Evolutionary conservation across 306 rosid species (phyloP), one percentile per base, ranked within the genome.

Genomic region (Castanopsis chinensis): DNA sequence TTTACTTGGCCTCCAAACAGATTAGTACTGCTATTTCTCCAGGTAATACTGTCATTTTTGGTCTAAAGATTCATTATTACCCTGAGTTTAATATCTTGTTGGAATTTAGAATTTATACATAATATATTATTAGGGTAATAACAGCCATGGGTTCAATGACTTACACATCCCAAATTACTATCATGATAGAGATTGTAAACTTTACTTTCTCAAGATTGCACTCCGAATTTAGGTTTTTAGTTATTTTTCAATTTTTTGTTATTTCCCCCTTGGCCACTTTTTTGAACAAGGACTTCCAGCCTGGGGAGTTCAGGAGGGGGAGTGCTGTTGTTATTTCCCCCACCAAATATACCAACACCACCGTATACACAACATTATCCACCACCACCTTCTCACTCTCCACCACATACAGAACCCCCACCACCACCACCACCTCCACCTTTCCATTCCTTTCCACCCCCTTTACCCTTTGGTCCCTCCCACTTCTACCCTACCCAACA

Each of bases 1-100:
- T 87, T 65, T 87, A 87, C 84, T 87, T 87, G 1, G 88, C 90
- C 32, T 87, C 88, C 60, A 87, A 87, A 74, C 88, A 87, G 79
- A 84, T 87, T 64, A 82, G 90, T 80, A 79, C 90, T 33, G 90
- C 90, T 70, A 85, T 87, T 77, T 87, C 88, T 69, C 90, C 88
- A 63, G 86, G 90, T 87, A 83, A 74, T 41, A 64, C 33, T 0
- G 9, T 43, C 53, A 15, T 70, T 76, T 74, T 41, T 41, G 59
- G 35, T 27, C 21, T 74, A 5, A 52, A 5, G n/a, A 25, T 58
- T 32, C 74, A 33, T 63, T 43, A 43, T 7, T 52, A 69, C 56
- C 58, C 1, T 28, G 43, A 6, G 25, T 63, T 51, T 41, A n/a
- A 32, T 65, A 17, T 30, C 13, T 17, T 65, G 21, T 17, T 65